Percentiles rank a stretch among this genome's conserved stretches.
These are phyloP conservation scores for Blepharisma japonicum DNA, from an alignment of 73 alveolate species.

Conservation along the genomic window DNA sequence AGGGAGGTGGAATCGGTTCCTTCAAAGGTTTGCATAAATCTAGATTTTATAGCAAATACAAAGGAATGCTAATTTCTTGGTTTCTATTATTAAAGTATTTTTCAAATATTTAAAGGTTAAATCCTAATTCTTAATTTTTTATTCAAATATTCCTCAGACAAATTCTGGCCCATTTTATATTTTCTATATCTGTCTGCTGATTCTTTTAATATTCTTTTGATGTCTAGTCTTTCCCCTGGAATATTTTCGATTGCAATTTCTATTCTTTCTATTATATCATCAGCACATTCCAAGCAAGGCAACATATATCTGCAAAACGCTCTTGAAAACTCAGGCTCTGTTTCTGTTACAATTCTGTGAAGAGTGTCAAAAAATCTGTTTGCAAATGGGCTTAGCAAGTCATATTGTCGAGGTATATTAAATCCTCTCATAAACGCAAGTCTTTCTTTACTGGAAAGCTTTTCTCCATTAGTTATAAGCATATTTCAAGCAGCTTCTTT, in stretches of 20 bases:
- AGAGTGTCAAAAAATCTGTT: background rate
- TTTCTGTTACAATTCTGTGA: background rate
- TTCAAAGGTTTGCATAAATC: no score
- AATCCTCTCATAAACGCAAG: background rate
- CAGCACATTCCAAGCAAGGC: background rate
- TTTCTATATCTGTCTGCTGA: background rate
- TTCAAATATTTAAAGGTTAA: no score
- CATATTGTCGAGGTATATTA: background rate
- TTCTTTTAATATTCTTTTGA: background rate
- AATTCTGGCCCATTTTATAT: background rate
- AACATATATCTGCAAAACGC: background rate
- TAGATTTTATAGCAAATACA: no score
- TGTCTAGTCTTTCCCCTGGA: background rate
- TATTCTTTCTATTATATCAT: background rate
- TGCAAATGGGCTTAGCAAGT: background rate
- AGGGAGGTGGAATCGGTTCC: no score
- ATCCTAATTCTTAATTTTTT: no score
- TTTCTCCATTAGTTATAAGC: constrained; percentile 32
- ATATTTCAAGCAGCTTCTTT: constrained; percentile 47
- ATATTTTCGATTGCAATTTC: background rate
- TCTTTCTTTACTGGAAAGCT: constrained; percentile 28
- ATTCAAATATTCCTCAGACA: background rate
- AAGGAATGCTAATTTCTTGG: no score
- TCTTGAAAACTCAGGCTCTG: background rate
- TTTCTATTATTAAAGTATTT: no score